Conservation (phyloP, 768 basidiomycete genomes). For the Boletellus ananas region DNA sequence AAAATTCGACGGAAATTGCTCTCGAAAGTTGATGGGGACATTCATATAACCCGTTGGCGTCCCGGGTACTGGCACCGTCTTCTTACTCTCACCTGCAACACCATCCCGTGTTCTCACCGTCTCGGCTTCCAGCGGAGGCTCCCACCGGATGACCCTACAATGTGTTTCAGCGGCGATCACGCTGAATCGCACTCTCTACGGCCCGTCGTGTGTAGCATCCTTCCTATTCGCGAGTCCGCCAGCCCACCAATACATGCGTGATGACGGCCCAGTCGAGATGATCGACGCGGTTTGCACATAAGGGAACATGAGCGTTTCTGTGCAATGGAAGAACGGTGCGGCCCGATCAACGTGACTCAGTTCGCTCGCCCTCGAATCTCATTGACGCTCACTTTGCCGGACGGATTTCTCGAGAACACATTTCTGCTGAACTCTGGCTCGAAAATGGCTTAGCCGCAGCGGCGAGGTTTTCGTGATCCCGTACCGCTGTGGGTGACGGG, state of each 20-base stretch:
- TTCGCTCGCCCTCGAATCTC: background rate
- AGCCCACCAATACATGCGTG: too few relatives aligned
- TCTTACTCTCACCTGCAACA: constrained; percentile 6
- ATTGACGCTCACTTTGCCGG: background rate
- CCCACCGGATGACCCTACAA: background rate
- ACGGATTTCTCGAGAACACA: background rate
- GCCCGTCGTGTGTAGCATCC: too few relatives aligned
- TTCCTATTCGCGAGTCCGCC: too few relatives aligned
- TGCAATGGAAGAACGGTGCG: constrained; percentile 11
- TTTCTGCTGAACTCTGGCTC: background rate
- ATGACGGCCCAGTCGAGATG: background rate
- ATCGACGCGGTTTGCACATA: constrained; percentile 9
- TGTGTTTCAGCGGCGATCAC: background rate
- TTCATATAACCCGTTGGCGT: constrained; percentile 11
- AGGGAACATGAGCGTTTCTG: constrained; percentile 8
- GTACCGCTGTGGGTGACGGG: background rate
- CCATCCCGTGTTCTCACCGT: background rate
- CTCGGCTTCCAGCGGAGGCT: background rate
- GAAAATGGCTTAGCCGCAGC: background rate
- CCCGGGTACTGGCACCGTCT: constrained; percentile 1
- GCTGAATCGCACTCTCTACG: too few relatives aligned
- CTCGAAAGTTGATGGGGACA: constrained; percentile 3
- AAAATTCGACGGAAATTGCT: constrained; percentile 25
- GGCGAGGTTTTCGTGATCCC: background rate
- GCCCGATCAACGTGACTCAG: constrained; percentile 5